phyloP scores from a whole-genome alignment of 768 basidiomycete species.

The Baorangia bicolor region DNA sequence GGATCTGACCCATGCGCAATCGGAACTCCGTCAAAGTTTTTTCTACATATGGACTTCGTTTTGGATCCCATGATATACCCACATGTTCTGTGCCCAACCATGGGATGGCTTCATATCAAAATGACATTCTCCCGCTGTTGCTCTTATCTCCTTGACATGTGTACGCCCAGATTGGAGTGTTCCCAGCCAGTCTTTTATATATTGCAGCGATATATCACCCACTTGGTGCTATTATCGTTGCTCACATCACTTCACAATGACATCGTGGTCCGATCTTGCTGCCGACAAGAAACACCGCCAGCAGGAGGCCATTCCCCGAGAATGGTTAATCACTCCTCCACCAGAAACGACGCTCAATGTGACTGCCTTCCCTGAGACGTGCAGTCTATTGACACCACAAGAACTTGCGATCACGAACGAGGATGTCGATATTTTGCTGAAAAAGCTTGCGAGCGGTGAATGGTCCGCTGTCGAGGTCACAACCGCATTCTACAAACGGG shows the following conservation, averaged over 20 bases:
- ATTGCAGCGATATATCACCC: neutral
- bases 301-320: constrained; percentile 55
- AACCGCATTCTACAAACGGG: constrained; percentile 73
- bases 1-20: neutral
- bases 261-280: constrained; percentile 51
- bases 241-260: constrained; percentile 6
- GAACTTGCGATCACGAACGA: constrained; percentile 64
- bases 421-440: constrained; percentile 44
- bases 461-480: constrained; percentile 72
- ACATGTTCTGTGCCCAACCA: neutral
- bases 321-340: constrained; percentile 60
- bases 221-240: neutral
- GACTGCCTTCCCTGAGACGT: constrained; percentile 49
- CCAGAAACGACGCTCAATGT: constrained; percentile 51
- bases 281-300: constrained; percentile 56
- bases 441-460: constrained; percentile 48
- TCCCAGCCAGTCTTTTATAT: constrained; percentile 6
- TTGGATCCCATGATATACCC: constrained; percentile 2
- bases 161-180: neutral
- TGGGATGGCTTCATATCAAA: neutral
- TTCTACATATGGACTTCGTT: neutral
- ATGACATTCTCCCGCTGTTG: neutral
- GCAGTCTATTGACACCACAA: constrained; percentile 52
- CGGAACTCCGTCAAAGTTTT: neutral
- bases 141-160: constrained; percentile 8